Conservation (phyloP, 2,329 filamentous ascomycete species). For the Penicillium sp. region DNA sequence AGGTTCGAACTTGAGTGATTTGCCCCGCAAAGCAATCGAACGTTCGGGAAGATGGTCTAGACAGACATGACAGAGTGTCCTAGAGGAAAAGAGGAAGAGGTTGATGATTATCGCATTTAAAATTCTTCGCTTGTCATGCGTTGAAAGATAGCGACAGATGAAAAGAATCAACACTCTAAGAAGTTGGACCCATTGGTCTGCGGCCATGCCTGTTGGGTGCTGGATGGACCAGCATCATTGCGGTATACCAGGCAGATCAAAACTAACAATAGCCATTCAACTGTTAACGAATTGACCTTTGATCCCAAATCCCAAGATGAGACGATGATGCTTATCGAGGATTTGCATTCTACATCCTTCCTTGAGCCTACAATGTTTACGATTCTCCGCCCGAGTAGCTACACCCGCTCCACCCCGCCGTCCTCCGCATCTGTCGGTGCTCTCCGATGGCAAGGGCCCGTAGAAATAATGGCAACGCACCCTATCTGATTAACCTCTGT, state of each 20-base stretch:
- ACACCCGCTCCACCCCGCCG: conserved; percentile 5
- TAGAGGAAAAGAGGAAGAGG: not conserved
- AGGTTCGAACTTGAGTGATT: conserved; percentile 21
- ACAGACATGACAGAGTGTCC: not conserved
- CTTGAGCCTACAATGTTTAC: not conserved
- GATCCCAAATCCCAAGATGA: not conserved
- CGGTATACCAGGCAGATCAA: not conserved
- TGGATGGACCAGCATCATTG: not conserved
- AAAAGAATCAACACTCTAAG: too few relatives aligned
- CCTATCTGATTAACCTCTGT: not conserved
- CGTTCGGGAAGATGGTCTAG: conserved; percentile 36
- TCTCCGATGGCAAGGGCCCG: conserved; percentile 39
- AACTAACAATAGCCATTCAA: not conserved
- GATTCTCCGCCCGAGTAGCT: not conserved
- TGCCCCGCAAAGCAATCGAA: conserved; percentile 37
- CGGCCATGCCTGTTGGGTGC: not conserved
- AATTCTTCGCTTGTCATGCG: not conserved
- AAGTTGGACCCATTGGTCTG: not conserved
- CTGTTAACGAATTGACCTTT: not conserved
- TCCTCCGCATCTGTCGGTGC: conserved; percentile 38
- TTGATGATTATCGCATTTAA: not conserved
- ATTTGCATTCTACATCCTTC: not conserved
- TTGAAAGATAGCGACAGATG: not conserved
- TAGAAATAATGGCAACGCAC: conserved; percentile 12
- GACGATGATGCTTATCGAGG: too few relatives aligned